Evolutionary conservation across 192 early-diverging fungal species (phyloP).

Genomic region (Coemansia sp.): DNA sequence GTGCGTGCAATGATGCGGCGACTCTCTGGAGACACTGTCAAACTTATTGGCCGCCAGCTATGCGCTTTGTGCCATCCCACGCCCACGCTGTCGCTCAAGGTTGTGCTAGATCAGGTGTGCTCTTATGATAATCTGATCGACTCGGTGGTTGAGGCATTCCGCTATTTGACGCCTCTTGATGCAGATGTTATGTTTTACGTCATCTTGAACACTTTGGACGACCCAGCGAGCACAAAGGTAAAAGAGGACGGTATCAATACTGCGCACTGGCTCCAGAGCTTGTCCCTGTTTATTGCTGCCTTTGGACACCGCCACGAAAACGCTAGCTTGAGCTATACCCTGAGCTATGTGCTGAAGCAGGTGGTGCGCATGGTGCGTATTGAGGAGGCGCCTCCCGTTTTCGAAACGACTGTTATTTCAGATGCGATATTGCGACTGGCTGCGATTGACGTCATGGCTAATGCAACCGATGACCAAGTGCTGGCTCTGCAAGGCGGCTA

Average conservation of each 20-base stretch:
- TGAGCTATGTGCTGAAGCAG: constrained; percentile 42
- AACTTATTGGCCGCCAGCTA: constrained; percentile 41
- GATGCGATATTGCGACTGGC: constrained; percentile 34
- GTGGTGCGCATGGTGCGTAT: constrained; percentile 20
- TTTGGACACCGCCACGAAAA: constrained; percentile 45
- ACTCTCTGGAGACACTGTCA: constrained; percentile 45
- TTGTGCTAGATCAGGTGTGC: constrained; percentile 49
- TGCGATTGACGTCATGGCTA: constrained; percentile 33
- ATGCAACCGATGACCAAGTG: constrained; percentile 43
- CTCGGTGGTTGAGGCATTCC: constrained; percentile 47
- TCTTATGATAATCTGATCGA: constrained; percentile 51
- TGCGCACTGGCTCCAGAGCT: constrained; percentile 47
- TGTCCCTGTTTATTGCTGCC: constrained; percentile 41
- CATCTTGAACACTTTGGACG: constrained; percentile 28
- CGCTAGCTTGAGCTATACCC: constrained; percentile 20
- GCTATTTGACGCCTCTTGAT: constrained; percentile 43
- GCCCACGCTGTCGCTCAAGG: constrained; percentile 35
- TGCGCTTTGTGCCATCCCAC: constrained; percentile 43
- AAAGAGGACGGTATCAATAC: constrained; percentile 49
- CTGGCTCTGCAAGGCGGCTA: constrained; percentile 47
- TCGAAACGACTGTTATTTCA: constrained; percentile 32
- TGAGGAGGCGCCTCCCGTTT: constrained; percentile 28
- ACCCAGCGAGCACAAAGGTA: constrained; percentile 16
- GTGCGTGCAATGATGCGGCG: constrained; percentile 51
- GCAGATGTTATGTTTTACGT: constrained; percentile 45